Conservation (phyloP, 345 rosid genomes). For the Camelina neglecta region DNA sequence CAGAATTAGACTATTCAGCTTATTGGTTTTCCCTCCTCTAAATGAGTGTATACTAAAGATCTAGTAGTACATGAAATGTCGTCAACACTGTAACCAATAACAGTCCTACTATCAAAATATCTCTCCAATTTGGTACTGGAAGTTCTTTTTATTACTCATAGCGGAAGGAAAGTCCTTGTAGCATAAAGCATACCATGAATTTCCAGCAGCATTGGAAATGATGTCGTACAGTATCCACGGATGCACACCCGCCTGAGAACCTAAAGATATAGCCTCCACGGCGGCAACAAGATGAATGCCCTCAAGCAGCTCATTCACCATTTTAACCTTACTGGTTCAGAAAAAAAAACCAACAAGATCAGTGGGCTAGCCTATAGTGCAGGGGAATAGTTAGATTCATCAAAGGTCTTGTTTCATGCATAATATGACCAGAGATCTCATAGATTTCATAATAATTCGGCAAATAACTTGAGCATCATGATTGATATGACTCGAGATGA, state of each 20-base stretch:
- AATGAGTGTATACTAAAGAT: conserved; percentile 7
- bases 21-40: neutral
- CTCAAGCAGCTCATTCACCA: conserved; percentile 84
- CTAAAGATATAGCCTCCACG: conserved; percentile 85
- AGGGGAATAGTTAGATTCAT: conserved; percentile 10
- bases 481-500: neutral
- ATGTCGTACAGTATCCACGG: conserved; percentile 96
- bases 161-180: conserved; percentile 14
- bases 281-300: conserved; percentile 91
- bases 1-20: conserved; percentile 6
- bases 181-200: conserved; percentile 73
- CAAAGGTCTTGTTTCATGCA: conserved; percentile 17
- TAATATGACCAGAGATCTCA: conserved; percentile 6
- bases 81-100: conserved; percentile 8
- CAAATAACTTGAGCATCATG: conserved; percentile 15
- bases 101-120: neutral
- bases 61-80: conserved; percentile 16
- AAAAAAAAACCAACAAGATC: conserved; percentile 7
- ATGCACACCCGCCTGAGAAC: conserved; percentile 72
- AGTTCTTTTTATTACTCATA: neutral
- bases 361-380: neutral
- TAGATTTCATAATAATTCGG: conserved; percentile 11
- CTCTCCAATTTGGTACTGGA: conserved; percentile 5
- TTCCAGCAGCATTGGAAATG: conserved; percentile 97
- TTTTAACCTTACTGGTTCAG: conserved; percentile 66